Conservation (phyloP, 768 basidiomycete genomes). For the Boletus speciosus region DNA sequence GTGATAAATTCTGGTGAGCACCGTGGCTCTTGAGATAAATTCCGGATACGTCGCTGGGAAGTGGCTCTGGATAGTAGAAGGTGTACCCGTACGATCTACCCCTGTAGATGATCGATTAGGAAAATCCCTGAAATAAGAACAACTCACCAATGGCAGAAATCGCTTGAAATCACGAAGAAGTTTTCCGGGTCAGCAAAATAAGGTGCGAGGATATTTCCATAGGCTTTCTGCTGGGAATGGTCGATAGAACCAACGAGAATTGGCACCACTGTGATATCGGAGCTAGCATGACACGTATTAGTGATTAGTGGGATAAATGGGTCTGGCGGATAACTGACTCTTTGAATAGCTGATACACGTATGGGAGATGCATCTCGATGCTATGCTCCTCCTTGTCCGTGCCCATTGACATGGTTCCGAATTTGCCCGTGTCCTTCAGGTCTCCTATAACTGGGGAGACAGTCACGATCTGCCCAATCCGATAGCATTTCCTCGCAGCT, state of each 20-base stretch:
- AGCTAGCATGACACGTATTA: constrained; percentile 35
- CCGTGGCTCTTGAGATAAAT: constrained; percentile 48
- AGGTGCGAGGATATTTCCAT: constrained; percentile 71
- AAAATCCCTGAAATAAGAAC: not conserved
- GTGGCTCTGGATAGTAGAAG: constrained; percentile 71
- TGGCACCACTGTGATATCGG: constrained; percentile 81
- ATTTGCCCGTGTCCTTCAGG: constrained; percentile 37
- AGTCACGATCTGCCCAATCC: constrained; percentile 5
- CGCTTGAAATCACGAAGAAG: constrained; percentile 87
- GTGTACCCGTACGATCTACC: constrained; percentile 85
- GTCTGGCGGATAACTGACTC: constrained; percentile 44
- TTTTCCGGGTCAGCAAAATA: constrained; percentile 78
- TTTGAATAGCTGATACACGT: constrained; percentile 80
- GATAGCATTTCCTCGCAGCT: not conserved
- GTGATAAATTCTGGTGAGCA: constrained; percentile 36
- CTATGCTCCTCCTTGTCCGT: constrained; percentile 95
- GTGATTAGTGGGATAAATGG: constrained; percentile 3
- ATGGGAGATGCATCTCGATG: constrained; percentile 97
- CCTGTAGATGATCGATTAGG: constrained; percentile 41
- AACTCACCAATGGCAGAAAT: constrained; percentile 95
- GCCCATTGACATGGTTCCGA: constrained; percentile 57
- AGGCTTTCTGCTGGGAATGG: constrained; percentile 53
- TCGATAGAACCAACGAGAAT: constrained; percentile 83
- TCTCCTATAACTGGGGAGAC: constrained; percentile 11
- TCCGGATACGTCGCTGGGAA: constrained; percentile 44